phyloP scores from a whole-genome alignment of 176 grass and related monocot genomes.

The Juncus inflexus region DNA sequence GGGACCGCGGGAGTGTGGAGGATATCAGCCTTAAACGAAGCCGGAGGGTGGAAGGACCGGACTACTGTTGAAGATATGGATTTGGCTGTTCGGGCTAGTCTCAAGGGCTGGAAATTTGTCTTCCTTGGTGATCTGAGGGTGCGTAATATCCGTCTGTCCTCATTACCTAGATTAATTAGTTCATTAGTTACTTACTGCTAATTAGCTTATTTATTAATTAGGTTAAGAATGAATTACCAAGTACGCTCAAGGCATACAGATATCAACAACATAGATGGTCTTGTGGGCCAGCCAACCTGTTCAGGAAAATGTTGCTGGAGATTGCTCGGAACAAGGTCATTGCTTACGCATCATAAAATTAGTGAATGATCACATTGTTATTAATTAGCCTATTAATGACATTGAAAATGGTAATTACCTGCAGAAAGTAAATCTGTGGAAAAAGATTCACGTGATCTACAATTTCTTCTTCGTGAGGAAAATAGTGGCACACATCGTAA shows the following conservation, averaged over 20 bases:
- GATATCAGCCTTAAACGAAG: slow-evolving; percentile 58
- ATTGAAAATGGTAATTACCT: slow-evolving; percentile 19
- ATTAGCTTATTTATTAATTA: slow-evolving; percentile 23
- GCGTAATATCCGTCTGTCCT: not conserved
- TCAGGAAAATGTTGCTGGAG: slow-evolving; percentile 79
- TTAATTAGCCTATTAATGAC: not conserved
- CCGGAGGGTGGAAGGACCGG: slow-evolving; percentile 71
- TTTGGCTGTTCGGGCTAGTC: slow-evolving; percentile 61
- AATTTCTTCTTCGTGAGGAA: slow-evolving; percentile 78
- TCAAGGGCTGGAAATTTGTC: slow-evolving; percentile 74
- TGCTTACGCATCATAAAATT: not conserved
- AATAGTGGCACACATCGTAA: slow-evolving; percentile 66
- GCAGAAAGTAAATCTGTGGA: slow-evolving; percentile 72
- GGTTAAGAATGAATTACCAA: slow-evolving; percentile 84
- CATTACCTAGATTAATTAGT: not conserved
- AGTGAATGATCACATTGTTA: not conserved
- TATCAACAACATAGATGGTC: slow-evolving; percentile 91
- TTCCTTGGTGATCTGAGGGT: slow-evolving; percentile 66
- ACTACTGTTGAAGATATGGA: slow-evolving; percentile 88
- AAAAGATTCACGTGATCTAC: slow-evolving; percentile 77
- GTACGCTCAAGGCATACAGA: slow-evolving; percentile 59
- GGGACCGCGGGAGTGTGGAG: slow-evolving; percentile 70
- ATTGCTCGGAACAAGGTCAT: slow-evolving; percentile 63
- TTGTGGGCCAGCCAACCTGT: slow-evolving; percentile 64
- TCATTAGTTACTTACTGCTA: not conserved